phyloP scores from a whole-genome alignment of 2,329 filamentous ascomycete genomes.

The Scorias spongiosa region DNA sequence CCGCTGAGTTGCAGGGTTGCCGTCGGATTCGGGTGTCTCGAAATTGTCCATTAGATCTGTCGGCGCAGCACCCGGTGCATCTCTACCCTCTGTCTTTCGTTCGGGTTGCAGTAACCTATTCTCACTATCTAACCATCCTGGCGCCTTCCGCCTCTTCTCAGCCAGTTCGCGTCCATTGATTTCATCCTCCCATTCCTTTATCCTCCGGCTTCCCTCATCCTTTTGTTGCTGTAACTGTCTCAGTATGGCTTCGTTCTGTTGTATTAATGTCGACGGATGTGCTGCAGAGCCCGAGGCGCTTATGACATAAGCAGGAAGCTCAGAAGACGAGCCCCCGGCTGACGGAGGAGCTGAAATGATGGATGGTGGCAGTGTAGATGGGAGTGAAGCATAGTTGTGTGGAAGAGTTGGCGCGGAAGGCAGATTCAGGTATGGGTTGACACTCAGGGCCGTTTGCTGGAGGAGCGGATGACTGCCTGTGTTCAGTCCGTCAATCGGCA shows the following conservation, averaged over 20 bases:
- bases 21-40: constrained; percentile 4
- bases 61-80: constrained; percentile 1
- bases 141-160: constrained; percentile 65
- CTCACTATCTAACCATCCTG: constrained; percentile 67
- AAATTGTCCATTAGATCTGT: constrained; percentile 14
- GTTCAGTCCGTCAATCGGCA: not conserved
- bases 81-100: constrained; percentile 19
- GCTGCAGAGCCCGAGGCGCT: constrained; percentile 65
- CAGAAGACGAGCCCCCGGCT: constrained; percentile 15
- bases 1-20: constrained; percentile 4
- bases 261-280: constrained; percentile 72
- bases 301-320: constrained; percentile 53
- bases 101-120: constrained; percentile 54
- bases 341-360: constrained; percentile 35
- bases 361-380: constrained; percentile 68
- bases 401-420: constrained; percentile 82
- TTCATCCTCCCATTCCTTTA: constrained; percentile 55
- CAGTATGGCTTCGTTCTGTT: constrained; percentile 64
- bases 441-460: constrained; percentile 80
- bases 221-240: constrained; percentile 57
- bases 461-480: constrained; percentile 63
- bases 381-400: constrained; percentile 86
- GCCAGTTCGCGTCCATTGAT: constrained; percentile 52
- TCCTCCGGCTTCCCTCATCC: constrained; percentile 49
- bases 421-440: constrained; percentile 85